Base-by-base conservation (phyloP, 106 monocot genomes). In the Acanthochlamys bracteata region DNA sequence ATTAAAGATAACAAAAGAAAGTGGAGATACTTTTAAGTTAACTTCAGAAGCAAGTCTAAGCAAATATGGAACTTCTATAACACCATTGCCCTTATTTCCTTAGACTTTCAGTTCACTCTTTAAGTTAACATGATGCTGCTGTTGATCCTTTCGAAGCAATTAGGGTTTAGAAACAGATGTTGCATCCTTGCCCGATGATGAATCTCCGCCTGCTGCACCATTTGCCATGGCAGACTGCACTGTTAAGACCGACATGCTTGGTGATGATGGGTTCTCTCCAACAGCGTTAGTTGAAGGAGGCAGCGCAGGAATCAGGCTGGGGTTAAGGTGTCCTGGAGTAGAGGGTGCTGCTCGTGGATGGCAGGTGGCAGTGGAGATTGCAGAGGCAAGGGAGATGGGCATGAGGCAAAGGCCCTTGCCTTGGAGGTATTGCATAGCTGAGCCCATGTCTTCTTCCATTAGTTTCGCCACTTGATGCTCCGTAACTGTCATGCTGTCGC, bases 391-490 rank as follows among this genome's bases (percentile, higher is more conserved):
- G 42, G 90, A 90, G 73, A 90, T 90, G 53, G 90, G 90, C 90
- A 90, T 90, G 58, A 90, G 90, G 66, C 90, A 90, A 24, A 90
- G 86, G 7, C 90, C 90, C 68, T 90, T 90, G 53, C 90, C 90
- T 43, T 90, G 90, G 23, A 90, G 78, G 66, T 90, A 90, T 72
- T 90, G 90, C 90, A 90, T 90, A 3, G 90, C 90, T 11, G 90
- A 83, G 1, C 90, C 90, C 90, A 90, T 90, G 83, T 90, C 90
- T 63, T 90, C 83, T 58, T 90, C 90, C 90, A 90, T 90, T 67
- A 90, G 66, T 67, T 90, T 86, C 53, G 90, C 90, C 24, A 90
- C 90, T 61, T 86, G 90, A 41, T 86, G 82, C 71, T 90, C 90
- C 61, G 86, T 78, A 75, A 83, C 79, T 49, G 77, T 66, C 65